Evolutionary conservation across 1,284 basidiomycete genomes (phyloP), one percentile per base, ranked within the genome.

Genomic region (Rhodotorula sp.): DNA sequence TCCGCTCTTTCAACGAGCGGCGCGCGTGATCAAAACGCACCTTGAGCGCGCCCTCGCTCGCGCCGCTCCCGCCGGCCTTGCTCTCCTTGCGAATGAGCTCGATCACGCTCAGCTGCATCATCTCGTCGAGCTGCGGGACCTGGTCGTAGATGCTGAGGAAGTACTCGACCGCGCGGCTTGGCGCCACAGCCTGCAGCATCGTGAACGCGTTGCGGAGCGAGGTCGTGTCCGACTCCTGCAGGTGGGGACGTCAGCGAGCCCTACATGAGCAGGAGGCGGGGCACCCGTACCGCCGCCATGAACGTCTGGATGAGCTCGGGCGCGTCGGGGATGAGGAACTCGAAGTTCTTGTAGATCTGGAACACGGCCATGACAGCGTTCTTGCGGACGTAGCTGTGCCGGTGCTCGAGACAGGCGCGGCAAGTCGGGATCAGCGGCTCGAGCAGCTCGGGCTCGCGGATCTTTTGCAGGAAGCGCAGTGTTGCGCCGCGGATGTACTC

Each of bases 401-500:
- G 89, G 84, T 99, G 96, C 84, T 99, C 96, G 72, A 99, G 89
- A 82, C 95, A 98, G 57, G 92, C 86, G 58, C 96, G 90, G 79
- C 94, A 92, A 46, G 91, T 94, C 9, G 97, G 95, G 70, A 99
- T 88, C 69, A 99, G 88, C 27, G 97, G 96, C 84, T 99, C 97
- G 51, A 99, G 88, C 27, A 99, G 88, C 83, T 99, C 97, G 13
- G 89, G 85, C 80, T 99, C 97, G 81, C 92, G 91, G 67, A 95
- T 87, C 85, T 99, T 99, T 83, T 97, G 94, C 19, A 99, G 87
- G 85, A 97, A 97, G 56, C 97, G 91, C 48, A 99, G 88, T 15
- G 94, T 97, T 50, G 94, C 94, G 64, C 97, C 97, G 53, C 97
- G 92, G 78, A 99, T 98, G 84, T 98, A 99, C 85, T 99, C 97